These are phyloP conservation scores for Adansonia digitata DNA, from an alignment of 345 rosid species.

Conservation along the genomic window DNA sequence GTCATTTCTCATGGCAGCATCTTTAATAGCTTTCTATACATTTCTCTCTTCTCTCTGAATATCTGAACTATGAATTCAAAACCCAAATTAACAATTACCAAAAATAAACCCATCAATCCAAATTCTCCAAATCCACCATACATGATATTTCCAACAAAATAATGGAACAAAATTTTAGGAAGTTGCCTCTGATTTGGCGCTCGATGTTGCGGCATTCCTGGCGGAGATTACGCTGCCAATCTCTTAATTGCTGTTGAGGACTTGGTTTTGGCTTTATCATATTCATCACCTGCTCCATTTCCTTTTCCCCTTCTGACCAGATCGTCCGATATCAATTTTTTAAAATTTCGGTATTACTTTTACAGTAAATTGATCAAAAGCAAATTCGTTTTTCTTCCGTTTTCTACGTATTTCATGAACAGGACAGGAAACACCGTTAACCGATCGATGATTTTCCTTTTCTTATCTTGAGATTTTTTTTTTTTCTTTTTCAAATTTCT, in stretches of 20 bases:
- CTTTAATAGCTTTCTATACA: constrained; percentile 85
- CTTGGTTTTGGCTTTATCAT: constrained; percentile 75
- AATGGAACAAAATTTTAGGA: not conserved
- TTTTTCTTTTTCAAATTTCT: too few relatives aligned
- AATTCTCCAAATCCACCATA: not conserved
- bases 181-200: constrained; percentile 80
- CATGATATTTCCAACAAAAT: constrained; percentile 1
- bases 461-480: too few relatives aligned
- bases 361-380: not conserved
- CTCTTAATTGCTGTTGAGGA: constrained; percentile 73
- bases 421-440: too few relatives aligned
- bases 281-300: constrained; percentile 78
- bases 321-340: not conserved
- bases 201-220: constrained; percentile 88
- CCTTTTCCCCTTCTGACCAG: not conserved
- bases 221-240: constrained; percentile 93
- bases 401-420: too few relatives aligned
- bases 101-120: constrained; percentile 1
- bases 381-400: too few relatives aligned
- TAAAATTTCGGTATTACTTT: not conserved
- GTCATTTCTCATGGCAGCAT: constrained; percentile 88
- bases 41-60: constrained; percentile 81
- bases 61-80: constrained; percentile 38
- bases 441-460: too few relatives aligned
- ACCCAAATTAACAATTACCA: not conserved